These are phyloP conservation scores for Artemisia argyi DNA, from an alignment of 129 eudicot genomes.

Conservation along the genomic window DNA sequence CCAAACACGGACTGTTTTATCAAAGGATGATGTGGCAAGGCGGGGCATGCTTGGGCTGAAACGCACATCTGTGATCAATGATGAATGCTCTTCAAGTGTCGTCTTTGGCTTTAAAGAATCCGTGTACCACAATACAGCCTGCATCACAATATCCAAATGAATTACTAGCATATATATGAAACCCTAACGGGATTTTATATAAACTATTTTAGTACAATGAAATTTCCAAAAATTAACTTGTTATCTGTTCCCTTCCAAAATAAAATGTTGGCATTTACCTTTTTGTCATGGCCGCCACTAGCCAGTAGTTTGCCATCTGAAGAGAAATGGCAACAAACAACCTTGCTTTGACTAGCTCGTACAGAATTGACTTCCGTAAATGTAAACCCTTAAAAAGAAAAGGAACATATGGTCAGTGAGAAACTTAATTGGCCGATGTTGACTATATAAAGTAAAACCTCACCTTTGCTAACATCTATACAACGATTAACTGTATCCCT, in stretches of 20 bases:
- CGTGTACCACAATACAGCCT: conserved; percentile 91
- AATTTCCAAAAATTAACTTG: no score
- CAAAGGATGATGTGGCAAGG: conserved; percentile 97
- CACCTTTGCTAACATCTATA: conserved; percentile 92
- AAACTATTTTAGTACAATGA: no score
- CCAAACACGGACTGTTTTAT: conserved; percentile 98
- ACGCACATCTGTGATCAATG: conserved; percentile 89
- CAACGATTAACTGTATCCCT: conserved; percentile 82
- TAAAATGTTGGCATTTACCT: conserved; percentile 41
- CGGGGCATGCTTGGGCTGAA: conserved; percentile 97
- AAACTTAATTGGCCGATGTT: not conserved
- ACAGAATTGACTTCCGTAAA: conserved; percentile 80
- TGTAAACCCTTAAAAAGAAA: conserved; percentile 65
- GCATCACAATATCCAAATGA: conserved; percentile 24
- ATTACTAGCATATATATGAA: not conserved
- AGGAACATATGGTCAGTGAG: not conserved
- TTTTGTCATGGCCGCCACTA: conserved; percentile 95
- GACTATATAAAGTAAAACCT: not conserved
- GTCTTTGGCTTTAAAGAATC: conserved; percentile 75
- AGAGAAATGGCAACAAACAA: conserved; percentile 94
- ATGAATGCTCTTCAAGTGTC: conserved; percentile 89
- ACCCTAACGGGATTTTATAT: not conserved
- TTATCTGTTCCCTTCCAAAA: no score
- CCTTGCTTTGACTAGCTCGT: conserved; percentile 87
- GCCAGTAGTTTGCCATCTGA: conserved; percentile 98